Conservation (phyloP, 371 early-diverging fungal genomes). For the Mucor saturninus region DNA sequence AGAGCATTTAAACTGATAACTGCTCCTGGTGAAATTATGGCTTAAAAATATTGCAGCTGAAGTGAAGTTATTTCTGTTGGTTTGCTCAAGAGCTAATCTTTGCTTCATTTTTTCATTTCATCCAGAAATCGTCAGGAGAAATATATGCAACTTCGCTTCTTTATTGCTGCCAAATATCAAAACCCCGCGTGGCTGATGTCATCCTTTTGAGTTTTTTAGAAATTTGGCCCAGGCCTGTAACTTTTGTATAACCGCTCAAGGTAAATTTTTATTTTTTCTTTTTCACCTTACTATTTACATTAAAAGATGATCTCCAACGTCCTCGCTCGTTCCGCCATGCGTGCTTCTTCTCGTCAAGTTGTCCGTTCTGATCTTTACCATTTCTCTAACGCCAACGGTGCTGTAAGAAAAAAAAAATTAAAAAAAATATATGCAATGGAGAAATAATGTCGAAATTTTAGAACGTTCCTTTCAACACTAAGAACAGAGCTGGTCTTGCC, state of each 20-base stretch:
- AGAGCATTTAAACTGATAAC: too few species aligned
- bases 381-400: slow-evolving; percentile 52
- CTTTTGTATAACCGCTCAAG: slow-evolving; percentile 2
- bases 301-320: slow-evolving; percentile 46
- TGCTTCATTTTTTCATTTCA: too few species aligned
- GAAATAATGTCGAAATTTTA: slow-evolving; percentile 16
- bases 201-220: background rate
- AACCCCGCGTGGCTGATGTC: background rate
- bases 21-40: too few species aligned
- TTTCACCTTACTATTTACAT: slow-evolving; percentile 13
- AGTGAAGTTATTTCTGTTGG: too few species aligned
- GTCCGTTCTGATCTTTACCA: slow-evolving; percentile 58
- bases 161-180: too few species aligned
- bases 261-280: slow-evolving; percentile 2
- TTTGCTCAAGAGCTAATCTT: too few species aligned
- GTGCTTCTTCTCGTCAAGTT: slow-evolving; percentile 46
- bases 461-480: slow-evolving; percentile 70
- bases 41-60: too few species aligned
- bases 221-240: background rate
- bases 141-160: too few species aligned
- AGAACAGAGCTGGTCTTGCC: slow-evolving; percentile 64
- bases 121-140: too few species aligned
- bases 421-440: background rate
- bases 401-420: slow-evolving; percentile 26
- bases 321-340: slow-evolving; percentile 54